Evolutionary conservation across 371 early-diverging fungal genomes (phyloP).

Genomic region (Smittium mucronatum): DNA sequence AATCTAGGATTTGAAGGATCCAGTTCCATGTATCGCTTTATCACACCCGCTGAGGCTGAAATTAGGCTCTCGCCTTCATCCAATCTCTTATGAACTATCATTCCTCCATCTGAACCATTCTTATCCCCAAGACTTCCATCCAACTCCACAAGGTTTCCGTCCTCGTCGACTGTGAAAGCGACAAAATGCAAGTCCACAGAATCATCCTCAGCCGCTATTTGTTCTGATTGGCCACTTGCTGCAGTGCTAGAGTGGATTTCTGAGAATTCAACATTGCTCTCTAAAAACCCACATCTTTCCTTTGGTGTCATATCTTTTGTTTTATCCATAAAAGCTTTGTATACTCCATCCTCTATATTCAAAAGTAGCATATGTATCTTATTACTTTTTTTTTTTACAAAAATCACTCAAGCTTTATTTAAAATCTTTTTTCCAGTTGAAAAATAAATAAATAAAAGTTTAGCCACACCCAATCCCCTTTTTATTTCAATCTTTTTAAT

Average conservation of each 20-base stretch:
- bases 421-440: too few relatives aligned
- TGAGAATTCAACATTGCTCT: slow-evolving; percentile 42
- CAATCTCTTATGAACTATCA: not conserved
- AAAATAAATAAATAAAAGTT: too few relatives aligned
- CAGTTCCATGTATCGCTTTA: not conserved
- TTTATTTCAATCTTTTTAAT: too few relatives aligned
- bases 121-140: not conserved
- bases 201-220: slow-evolving; percentile 46
- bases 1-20: not conserved
- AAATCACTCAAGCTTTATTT: too few relatives aligned
- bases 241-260: slow-evolving; percentile 47
- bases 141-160: not conserved
- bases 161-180: slow-evolving; percentile 41
- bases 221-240: slow-evolving; percentile 62
- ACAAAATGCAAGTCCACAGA: slow-evolving; percentile 74
- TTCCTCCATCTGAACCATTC: not conserved
- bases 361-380: not conserved
- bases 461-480: too few relatives aligned
- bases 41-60: not conserved
- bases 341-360: slow-evolving; percentile 35
- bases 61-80: not conserved
- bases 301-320: slow-evolving; percentile 44
- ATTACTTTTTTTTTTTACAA: too few relatives aligned
- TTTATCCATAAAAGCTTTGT: slow-evolving; percentile 45
- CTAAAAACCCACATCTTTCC: slow-evolving; percentile 57